phyloP scores from a whole-genome alignment of 1,284 basidiomycete species.

The Macrocystidia cucumis region DNA sequence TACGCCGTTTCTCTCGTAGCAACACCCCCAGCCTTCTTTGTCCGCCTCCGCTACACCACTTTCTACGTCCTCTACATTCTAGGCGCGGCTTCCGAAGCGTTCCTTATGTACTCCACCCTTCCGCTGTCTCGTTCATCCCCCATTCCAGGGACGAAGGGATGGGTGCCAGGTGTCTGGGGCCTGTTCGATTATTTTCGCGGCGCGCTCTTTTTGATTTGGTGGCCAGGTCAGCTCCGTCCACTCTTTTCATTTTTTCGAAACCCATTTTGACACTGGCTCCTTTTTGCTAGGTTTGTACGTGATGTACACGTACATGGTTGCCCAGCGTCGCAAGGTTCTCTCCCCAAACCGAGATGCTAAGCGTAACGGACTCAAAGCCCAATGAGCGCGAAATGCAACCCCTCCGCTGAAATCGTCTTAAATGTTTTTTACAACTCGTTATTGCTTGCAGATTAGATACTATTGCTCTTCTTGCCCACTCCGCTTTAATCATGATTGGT shows the following conservation, averaged over 20 bases:
- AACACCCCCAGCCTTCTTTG: constrained; percentile 35
- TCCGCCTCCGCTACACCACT: constrained; percentile 80
- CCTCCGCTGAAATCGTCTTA: too few species aligned
- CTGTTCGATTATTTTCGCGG: constrained; percentile 49
- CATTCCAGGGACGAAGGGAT: constrained; percentile 25
- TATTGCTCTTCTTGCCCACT: too few species aligned
- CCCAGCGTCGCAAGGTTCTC: constrained; percentile 74
- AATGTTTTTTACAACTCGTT: too few species aligned
- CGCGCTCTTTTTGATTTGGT: constrained; percentile 78
- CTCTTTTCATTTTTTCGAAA: constrained; percentile 1
- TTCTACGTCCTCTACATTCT: constrained; percentile 92
- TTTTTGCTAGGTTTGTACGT: constrained; percentile 62
- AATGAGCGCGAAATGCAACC: background rate
- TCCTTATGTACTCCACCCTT: constrained; percentile 76
- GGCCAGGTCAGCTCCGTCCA: constrained; percentile 62
- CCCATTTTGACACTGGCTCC: constrained; percentile 3
- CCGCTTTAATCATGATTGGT: too few species aligned
- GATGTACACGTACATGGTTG: constrained; percentile 88
- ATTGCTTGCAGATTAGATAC: too few species aligned
- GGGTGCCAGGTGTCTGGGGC: constrained; percentile 35
- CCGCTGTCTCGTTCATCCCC: constrained; percentile 44
- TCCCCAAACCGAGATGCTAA: constrained; percentile 23
- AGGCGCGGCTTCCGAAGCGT: constrained; percentile 87
- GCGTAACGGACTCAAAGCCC: constrained; percentile 8
- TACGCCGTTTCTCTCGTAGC: constrained; percentile 74